Percentiles rank a stretch among this genome's conserved stretches.
Conservation (phyloP, 2,329 filamentous ascomycete genomes). For the Thielaviopsis musarum region DNA sequence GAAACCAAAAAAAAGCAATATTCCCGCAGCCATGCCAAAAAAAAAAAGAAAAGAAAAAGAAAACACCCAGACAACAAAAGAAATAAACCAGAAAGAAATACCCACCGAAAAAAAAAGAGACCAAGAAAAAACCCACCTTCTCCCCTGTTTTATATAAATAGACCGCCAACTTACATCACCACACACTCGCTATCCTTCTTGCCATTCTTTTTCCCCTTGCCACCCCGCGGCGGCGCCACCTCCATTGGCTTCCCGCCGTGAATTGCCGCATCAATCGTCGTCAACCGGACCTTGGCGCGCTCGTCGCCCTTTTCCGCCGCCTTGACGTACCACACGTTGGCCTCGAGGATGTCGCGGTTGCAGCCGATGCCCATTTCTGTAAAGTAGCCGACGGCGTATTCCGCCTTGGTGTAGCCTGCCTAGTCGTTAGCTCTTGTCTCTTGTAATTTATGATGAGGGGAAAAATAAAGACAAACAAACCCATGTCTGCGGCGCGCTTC, state of each 20-base stretch:
- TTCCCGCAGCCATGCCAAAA: not conserved
- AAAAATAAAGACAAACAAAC: conserved; percentile 33
- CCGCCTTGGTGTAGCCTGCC: conserved; percentile 52
- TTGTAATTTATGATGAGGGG: not conserved
- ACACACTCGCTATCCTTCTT: conserved; percentile 26
- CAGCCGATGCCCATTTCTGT: conserved; percentile 98
- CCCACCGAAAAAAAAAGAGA: not conserved
- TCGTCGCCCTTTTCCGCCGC: conserved; percentile 86
- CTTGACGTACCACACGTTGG: conserved; percentile 96
- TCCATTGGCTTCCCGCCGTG: conserved; percentile 40
- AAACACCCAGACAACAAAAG: not conserved
- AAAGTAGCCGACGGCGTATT: conserved; percentile 93
- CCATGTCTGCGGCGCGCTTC: conserved; percentile 64
- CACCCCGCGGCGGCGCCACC: conserved; percentile 30
- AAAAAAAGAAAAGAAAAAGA: not conserved
- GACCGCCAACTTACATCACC: conserved; percentile 30
- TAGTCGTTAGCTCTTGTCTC: not conserved
- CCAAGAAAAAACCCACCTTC: not conserved
- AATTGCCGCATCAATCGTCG: conserved; percentile 73
- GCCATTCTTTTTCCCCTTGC: conserved; percentile 31
- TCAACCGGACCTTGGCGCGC: conserved; percentile 69
- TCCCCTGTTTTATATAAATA: not conserved
- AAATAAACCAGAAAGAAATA: not conserved
- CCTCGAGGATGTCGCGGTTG: conserved; percentile 82
- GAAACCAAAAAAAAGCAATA: not conserved